Conservation (phyloP, 2,329 filamentous ascomycete genomes). For the Sporothrix euskadiensis region DNA sequence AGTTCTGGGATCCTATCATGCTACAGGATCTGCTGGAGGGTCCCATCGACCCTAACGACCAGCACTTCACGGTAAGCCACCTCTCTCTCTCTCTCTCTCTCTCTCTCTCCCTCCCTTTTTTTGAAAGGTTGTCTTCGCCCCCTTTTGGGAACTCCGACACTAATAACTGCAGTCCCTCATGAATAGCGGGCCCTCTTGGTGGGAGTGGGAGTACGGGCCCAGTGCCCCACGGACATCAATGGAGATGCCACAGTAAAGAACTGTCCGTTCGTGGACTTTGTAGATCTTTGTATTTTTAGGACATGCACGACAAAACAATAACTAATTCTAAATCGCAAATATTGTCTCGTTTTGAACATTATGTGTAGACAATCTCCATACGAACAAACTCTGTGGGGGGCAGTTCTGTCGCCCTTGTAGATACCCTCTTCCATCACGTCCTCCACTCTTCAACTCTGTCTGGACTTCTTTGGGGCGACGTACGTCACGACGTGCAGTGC, state of each 20-base stretch:
- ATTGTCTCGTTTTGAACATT: background rate
- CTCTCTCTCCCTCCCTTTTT: background rate
- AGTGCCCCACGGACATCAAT: too few relatives aligned
- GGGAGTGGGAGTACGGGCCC: constrained; percentile 18
- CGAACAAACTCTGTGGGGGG: background rate
- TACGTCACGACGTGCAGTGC: background rate
- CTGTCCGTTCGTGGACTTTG: too few relatives aligned
- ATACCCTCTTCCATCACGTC: background rate
- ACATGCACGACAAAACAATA: too few relatives aligned
- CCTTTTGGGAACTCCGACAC: background rate
- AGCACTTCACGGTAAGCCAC: background rate
- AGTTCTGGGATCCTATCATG: constrained; percentile 27
- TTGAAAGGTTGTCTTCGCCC: background rate
- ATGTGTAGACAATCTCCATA: background rate
- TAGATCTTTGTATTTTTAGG: too few relatives aligned
- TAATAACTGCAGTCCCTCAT: constrained; percentile 4
- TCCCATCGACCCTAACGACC: constrained; percentile 1
- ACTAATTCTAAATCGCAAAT: too few relatives aligned
- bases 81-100: background rate
- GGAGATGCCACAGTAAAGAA: too few relatives aligned
- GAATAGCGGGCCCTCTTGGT: constrained; percentile 23
- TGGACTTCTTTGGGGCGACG: background rate
- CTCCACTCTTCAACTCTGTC: background rate
- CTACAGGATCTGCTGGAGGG: constrained; percentile 23
- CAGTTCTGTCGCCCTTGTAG: too few relatives aligned